phyloP scores from a whole-genome alignment of 352 stramenopile species.

The Globisporangium perplexum region DNA sequence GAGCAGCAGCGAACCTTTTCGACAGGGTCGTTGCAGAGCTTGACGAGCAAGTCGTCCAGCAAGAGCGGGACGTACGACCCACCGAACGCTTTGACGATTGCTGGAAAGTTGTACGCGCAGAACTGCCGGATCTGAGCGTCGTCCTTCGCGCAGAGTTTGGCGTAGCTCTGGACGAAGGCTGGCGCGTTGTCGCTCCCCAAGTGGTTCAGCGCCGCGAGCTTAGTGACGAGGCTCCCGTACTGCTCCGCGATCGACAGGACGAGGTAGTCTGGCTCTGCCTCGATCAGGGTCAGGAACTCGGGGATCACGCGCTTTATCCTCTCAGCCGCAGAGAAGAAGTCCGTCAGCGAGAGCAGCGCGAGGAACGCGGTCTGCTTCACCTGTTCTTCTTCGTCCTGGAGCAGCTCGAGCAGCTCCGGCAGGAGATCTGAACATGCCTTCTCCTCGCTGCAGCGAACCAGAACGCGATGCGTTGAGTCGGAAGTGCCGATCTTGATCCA shows the following conservation, averaged over 20 bases:
- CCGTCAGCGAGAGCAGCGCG: slow-evolving; percentile 60
- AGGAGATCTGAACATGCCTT: slow-evolving; percentile 62
- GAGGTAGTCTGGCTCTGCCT: slow-evolving; percentile 58
- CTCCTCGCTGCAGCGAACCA: slow-evolving; percentile 35
- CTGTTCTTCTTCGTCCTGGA: slow-evolving; percentile 81
- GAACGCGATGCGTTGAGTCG: background rate
- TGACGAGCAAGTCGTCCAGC: slow-evolving; percentile 67
- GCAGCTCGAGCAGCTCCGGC: slow-evolving; percentile 63
- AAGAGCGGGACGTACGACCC: slow-evolving; percentile 43
- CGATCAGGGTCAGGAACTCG: slow-evolving; percentile 49
- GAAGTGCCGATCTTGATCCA: no score
- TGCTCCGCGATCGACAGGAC: slow-evolving; percentile 39
- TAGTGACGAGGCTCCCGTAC: slow-evolving; percentile 57
- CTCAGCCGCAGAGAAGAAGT: slow-evolving; percentile 61
- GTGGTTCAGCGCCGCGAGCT: slow-evolving; percentile 52
- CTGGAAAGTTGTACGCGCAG: slow-evolving; percentile 79
- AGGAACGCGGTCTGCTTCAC: slow-evolving; percentile 77
- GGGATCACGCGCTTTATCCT: slow-evolving; percentile 61
- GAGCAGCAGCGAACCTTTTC: slow-evolving; percentile 30
- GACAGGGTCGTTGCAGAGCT: slow-evolving; percentile 41
- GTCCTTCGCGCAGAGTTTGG: slow-evolving; percentile 48
- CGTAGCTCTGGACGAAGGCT: slow-evolving; percentile 56
- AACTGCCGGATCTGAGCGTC: slow-evolving; percentile 53
- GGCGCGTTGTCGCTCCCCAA: slow-evolving; percentile 43
- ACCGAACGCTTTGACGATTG: slow-evolving; percentile 68